Evolutionary conservation across 768 basidiomycete genomes (phyloP), one percentile per base, ranked within the genome.

Genomic region (Trametes sanguinea): DNA sequence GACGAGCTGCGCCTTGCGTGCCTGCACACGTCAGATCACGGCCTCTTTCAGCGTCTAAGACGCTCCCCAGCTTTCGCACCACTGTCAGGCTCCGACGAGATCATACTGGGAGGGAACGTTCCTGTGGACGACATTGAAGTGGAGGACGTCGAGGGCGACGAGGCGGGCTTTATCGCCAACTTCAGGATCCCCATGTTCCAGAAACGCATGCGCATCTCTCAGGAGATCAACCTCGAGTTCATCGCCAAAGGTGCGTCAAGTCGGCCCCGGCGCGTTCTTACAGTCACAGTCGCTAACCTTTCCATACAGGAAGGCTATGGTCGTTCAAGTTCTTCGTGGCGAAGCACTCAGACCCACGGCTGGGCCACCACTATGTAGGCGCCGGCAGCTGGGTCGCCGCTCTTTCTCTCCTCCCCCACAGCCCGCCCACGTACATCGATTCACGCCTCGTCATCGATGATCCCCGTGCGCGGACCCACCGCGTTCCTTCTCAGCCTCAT

Each of bases 1-100:
- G 79, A 80, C 3, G 90, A 92, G 35, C 76, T 90, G 27, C 83
- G 87, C 2, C 78, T 83, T 6, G 89, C 87, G 0, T 92, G 90
- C 66, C 74, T 90, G 35, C 73, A 85, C 30, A 83, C 79, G 5
- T 85, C 83, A 1, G 85, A 88, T 69, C 81, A 88, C 60, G 75
- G 71, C 2, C 74, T 88, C 2, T 88, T 88, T 72, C 84, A 86
- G 63, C 79, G 83, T 0, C 75, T 89, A 17, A 75, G 84, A n/a
- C 77, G 77, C 60, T 80, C 80, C 1, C 58, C 83, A 0, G 80
- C 80, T 35, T 85, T 86, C 65, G 73, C 81, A 0, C 79, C 81
- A 5, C 74, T 85, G 11, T 81, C 80, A 0, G 83, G 82, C 0
- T 73, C 79, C 13, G 87, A 90, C 61, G 78, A 82, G 22, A 67